A percentile compares a stretch with the other conserved stretches of the same genome.
Evolutionary conservation across 169 alveolate genomes (phyloP).

Genomic region (Plasmodium relictum): DNA sequence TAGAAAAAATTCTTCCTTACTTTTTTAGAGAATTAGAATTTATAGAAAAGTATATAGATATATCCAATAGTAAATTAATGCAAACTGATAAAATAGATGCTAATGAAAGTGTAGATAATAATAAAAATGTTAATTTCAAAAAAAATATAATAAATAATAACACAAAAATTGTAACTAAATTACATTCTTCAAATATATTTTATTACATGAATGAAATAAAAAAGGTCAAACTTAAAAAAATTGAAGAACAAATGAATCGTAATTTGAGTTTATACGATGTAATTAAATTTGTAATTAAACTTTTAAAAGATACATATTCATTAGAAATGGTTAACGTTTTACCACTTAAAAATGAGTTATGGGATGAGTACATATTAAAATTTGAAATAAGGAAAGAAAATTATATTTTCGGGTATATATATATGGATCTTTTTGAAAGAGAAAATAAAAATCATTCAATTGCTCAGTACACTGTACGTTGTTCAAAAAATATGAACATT

Average conservation of each 20-base stretch:
- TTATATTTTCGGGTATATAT: conserved; percentile 66
- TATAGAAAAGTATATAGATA: conserved; percentile 40
- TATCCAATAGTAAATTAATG: neutral
- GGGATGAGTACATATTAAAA: conserved; percentile 73
- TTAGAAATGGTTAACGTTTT: conserved; percentile 58
- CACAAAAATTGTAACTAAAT: neutral
- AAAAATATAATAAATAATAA: neutral
- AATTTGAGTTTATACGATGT: conserved; percentile 57
- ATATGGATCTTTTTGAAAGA: conserved; percentile 86
- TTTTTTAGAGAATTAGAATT: conserved; percentile 54
- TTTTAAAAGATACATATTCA: conserved; percentile 45
- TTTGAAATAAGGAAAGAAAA: conserved; percentile 50
- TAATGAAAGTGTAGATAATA: neutral
- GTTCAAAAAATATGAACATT: conserved; percentile 81
- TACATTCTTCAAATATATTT: conserved; percentile 47
- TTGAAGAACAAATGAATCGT: conserved; percentile 37
- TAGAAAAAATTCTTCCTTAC: conserved; percentile 33
- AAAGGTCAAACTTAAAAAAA: conserved; percentile 43
- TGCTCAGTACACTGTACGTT: conserved; percentile 87
- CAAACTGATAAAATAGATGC: neutral
- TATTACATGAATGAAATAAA: conserved; percentile 64
- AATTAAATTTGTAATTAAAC: conserved; percentile 49
- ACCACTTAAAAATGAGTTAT: conserved; percentile 45
- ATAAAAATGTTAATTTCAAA: neutral
- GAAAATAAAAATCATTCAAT: conserved; percentile 78